Evolutionary conservation across 1,284 basidiomycete species (phyloP), one percentile per base, ranked within the genome.

Genomic region (Stereum hirsutum): DNA sequence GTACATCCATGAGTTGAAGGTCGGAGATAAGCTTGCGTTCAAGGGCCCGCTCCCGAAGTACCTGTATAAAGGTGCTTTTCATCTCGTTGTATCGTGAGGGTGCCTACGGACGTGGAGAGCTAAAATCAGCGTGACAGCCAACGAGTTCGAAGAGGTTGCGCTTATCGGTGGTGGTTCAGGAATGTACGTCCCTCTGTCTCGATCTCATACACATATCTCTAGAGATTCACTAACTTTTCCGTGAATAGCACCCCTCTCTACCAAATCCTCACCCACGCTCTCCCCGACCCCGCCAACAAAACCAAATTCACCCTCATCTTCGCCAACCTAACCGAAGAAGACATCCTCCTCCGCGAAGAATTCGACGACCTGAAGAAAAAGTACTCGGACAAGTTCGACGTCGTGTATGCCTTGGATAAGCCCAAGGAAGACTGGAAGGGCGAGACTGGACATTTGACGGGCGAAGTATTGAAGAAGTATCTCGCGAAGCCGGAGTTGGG

Each of bases 221-320:
- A n/a, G n/a, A n/a, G 24, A 23, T 12, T 31, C 24, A 2, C 4
- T 20, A 14, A 3, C 25, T 12, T 19, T 26, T 26, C 3, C 2
- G 17, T 28, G 10, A 15, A 28, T 21, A 86, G 81, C 50, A 81
- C 84, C 11, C 84, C 85, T 4, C 70, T 88, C 41, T 87, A 83
- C 64, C 84, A 89, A 61, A 60, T 94, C 54, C 61, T 93, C 46
- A 70, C 68, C 39, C 77, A 92, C 61, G 83, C 88, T 4, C 75
- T 94, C 43, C 52, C 70, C 2, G 79, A 87, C 53, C 69, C 74
- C 23, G 54, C 63, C 39, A 97, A 99, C 78, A 93, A 86, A 69
- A 98, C 96, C 51, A 92, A 94, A 60, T 95, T 90, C 65, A 96
- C 87, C 40, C 72, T 98, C 45, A 66, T 99, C 55, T 98, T 89